These are phyloP conservation scores for Mimosa bimucronata DNA, from an alignment of 306 rosid species.

Conservation along the genomic window DNA sequence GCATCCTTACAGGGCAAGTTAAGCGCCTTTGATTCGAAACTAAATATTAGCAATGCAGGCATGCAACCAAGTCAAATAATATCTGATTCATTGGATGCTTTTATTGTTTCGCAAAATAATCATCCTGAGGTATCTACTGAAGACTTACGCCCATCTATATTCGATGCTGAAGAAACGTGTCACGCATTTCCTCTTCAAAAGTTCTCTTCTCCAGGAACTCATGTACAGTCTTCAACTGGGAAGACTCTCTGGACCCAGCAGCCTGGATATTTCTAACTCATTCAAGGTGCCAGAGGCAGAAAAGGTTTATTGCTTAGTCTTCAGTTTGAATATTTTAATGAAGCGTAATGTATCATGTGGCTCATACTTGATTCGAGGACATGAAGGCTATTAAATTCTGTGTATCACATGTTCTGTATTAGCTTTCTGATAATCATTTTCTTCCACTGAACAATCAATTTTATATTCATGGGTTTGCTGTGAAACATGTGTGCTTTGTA, in stretches of 20 bases:
- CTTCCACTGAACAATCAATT: neutral
- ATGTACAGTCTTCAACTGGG: conserved; percentile 45
- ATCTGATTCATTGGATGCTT: conserved; percentile 70
- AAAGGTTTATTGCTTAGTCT: conserved; percentile 55
- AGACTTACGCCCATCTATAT: conserved; percentile 59
- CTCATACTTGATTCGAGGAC: neutral
- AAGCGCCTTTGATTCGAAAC: conserved; percentile 40
- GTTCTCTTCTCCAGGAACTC: conserved; percentile 47
- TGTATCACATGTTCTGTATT: neutral
- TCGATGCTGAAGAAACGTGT: conserved; percentile 92
- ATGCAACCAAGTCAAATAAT: conserved; percentile 51
- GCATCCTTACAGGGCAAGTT: conserved; percentile 60
- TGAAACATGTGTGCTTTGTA: neutral
- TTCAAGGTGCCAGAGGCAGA: conserved; percentile 49
- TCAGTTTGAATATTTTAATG: conserved; percentile 25
- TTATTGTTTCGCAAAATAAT: conserved; percentile 44
- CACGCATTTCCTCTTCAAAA: conserved; percentile 73
- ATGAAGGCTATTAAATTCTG: neutral
- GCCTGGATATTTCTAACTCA: conserved; percentile 50
- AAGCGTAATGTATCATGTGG: conserved; percentile 19
- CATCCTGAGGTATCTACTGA: conserved; percentile 47
- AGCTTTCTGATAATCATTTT: neutral
- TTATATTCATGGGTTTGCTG: neutral
- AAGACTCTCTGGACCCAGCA: conserved; percentile 37
- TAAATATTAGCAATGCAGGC: conserved; percentile 27